Conservation (phyloP, 192 early-diverging fungal genomes). For the Podochytrium sp. region DNA sequence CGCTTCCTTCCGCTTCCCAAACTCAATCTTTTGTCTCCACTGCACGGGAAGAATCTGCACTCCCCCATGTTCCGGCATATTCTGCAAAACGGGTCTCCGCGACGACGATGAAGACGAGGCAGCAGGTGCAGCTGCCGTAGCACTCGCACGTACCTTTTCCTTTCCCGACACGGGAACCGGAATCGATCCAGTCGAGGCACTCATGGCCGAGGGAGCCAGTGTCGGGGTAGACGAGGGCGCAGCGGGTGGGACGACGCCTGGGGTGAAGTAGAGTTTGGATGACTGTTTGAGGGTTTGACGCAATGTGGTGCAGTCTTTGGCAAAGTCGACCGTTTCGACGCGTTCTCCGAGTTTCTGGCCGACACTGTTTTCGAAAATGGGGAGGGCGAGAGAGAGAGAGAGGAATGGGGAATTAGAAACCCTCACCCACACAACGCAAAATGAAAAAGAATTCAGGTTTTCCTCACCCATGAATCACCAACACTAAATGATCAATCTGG, state of each 20-base stretch:
- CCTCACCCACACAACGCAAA: not conserved
- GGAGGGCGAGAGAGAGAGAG: not conserved
- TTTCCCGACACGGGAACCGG: too few relatives aligned
- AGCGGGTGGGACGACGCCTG: constrained; percentile 1
- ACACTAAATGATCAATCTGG: constrained; percentile 75
- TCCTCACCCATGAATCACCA: constrained; percentile 81
- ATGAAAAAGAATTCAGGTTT: too few relatives aligned
- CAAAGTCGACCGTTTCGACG: constrained; percentile 68
- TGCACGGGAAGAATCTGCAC: constrained; percentile 82
- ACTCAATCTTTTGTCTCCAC: constrained; percentile 80
- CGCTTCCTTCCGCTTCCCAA: constrained; percentile 57
- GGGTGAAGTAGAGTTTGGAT: constrained; percentile 45
- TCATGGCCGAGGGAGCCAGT: too few relatives aligned
- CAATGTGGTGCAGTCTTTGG: constrained; percentile 71
- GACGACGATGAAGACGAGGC: too few relatives aligned
- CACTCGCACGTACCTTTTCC: too few relatives aligned
- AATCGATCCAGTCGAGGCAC: too few relatives aligned
- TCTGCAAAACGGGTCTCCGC: constrained; percentile 27
- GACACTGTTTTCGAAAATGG: too few relatives aligned
- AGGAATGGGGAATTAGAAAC: too few relatives aligned
- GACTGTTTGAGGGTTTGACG: constrained; percentile 67
- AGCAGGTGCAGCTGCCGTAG: constrained; percentile 8
- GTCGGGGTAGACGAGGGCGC: constrained; percentile 23
- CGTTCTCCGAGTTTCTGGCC: constrained; percentile 82
- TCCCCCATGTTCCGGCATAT: constrained; percentile 49